Evolutionary conservation across 805 yeast genomes (phyloP), one percentile per base, ranked within the genome.

Genomic region (Starmerella floricola): DNA sequence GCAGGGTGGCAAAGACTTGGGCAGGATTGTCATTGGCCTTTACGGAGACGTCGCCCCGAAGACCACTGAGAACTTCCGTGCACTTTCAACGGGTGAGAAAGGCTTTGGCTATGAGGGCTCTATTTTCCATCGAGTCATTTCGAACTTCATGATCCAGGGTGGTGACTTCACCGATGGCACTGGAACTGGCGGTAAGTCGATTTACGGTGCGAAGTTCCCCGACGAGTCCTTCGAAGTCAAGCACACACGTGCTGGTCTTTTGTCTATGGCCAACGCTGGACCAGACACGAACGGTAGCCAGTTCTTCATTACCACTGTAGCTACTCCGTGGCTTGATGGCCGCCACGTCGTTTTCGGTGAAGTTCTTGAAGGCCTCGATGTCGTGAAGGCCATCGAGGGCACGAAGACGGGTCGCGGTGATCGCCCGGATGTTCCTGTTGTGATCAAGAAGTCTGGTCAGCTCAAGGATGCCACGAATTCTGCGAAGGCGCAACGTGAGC

Each of bases 331-430:
- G 97, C 74, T 91, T 59, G 85, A 91, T 59, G 91, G 93, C 51
- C 76, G 69, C 55, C 98, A 91, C 64, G 98, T 91, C 59, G 98
- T 91, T 32, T 91, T 91, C 57, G 98, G 98, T 52, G 84, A 85
- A 66, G 95, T 91, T 42, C 45, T 85, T 31, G 68, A 63, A 36
- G 97, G 97, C 37, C 70, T 76, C 68, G 95, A 88, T 51, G 74
- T 85, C 38, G 83, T 88, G 42, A 64, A 70, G 51, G 69, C 73
- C 62, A 76, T 91, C 57, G 95, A 86, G 65, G 62, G 62, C 36
- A 76, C 81, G 48, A 74, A 76, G 64, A 85, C 93, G 19, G 64
- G 67, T 46, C 65, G 70, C 54, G 76, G 81, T 51, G 91, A 85
- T 63, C 71, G 66, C 51, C 98, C 98, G 42, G 63, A 62, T 42